These are phyloP conservation scores for Massarina eburnea DNA, from an alignment of 2,329 filamentous ascomycete species.

Conservation along the genomic window DNA sequence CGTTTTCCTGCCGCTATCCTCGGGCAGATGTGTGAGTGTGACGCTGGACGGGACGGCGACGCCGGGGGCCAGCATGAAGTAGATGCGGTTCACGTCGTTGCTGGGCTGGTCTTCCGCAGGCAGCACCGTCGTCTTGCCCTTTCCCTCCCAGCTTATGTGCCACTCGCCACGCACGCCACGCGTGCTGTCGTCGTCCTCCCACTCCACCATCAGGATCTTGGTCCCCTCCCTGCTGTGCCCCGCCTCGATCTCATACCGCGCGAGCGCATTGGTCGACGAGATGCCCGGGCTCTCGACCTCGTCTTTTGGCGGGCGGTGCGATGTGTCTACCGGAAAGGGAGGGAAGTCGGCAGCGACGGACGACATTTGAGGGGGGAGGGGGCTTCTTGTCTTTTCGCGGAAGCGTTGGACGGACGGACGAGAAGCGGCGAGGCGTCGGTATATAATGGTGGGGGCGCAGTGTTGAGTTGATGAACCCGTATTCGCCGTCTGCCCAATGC, in stretches of 20 bases:
- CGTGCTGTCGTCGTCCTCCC: conserved; percentile 66
- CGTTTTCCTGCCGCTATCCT: conserved; percentile 45
- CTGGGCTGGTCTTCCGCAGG: conserved; percentile 60
- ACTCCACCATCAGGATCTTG: conserved; percentile 92
- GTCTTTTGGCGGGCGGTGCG: conserved; percentile 34
- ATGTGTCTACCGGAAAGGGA: conserved; percentile 48
- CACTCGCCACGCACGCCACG: conserved; percentile 59
- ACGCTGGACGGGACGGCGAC: conserved; percentile 72
- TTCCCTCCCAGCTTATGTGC: conserved; percentile 79
- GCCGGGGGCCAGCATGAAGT: conserved; percentile 77
- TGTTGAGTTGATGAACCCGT: conserved; percentile 34
- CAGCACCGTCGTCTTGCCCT: conserved; percentile 73
- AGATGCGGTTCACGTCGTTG: conserved; percentile 64
- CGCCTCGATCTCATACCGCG: conserved; percentile 84
- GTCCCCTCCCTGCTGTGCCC: conserved; percentile 78
- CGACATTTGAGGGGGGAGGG: conserved; percentile 28
- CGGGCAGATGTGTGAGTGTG: conserved; percentile 59
- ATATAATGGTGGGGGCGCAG: conserved; percentile 37
- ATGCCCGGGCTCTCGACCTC: conserved; percentile 51
- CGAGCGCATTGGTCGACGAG: conserved; percentile 62
- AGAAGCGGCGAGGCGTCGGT: conserved; percentile 23
- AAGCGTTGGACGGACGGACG: conserved; percentile 17
- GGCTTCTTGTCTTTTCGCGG: neutral
- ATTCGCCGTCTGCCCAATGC: conserved; percentile 24
- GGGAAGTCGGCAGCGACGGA: conserved; percentile 33